A percentile compares a stretch with the other conserved stretches of the same genome.
phyloP scores from a whole-genome alignment of 768 basidiomycete species.

The Xerocomellus chrysenteron region DNA sequence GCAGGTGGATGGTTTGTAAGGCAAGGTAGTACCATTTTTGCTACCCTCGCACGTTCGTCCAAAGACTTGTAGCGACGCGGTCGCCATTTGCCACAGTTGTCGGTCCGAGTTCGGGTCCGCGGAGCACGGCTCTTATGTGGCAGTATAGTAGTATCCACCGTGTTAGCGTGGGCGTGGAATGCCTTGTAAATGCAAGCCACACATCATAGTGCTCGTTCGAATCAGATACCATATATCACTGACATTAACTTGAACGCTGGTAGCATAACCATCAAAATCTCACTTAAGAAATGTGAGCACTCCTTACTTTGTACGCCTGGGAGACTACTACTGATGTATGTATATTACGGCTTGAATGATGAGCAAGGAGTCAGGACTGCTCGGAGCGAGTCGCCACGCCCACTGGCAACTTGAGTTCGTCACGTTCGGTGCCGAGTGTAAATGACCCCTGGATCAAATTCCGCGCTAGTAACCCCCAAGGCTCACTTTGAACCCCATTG shows the following conservation, averaged over 20 bases:
- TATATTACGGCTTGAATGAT: no score
- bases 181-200: not conserved
- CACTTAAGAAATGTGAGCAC: not conserved
- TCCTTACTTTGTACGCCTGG: not conserved
- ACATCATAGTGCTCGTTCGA: no score
- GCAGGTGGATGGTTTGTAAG: constrained; percentile 63
- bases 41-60: not conserved
- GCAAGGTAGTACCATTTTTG: constrained; percentile 29
- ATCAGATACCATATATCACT: no score
- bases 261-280: not conserved
- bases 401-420: no score
- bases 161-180: not conserved
- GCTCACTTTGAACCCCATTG: no score
- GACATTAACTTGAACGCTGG: no score
- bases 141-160: not conserved
- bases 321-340: no score
- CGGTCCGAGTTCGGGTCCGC: not conserved
- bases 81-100: not conserved
- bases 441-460: no score
- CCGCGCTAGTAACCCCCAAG: no score
- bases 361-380: not conserved
- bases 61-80: not conserved
- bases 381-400: not conserved
- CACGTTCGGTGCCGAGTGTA: no score
- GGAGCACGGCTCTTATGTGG: not conserved